Base-by-base conservation (phyloP, 768 basidiomycete species). In the Suillus ampliporus region DNA sequence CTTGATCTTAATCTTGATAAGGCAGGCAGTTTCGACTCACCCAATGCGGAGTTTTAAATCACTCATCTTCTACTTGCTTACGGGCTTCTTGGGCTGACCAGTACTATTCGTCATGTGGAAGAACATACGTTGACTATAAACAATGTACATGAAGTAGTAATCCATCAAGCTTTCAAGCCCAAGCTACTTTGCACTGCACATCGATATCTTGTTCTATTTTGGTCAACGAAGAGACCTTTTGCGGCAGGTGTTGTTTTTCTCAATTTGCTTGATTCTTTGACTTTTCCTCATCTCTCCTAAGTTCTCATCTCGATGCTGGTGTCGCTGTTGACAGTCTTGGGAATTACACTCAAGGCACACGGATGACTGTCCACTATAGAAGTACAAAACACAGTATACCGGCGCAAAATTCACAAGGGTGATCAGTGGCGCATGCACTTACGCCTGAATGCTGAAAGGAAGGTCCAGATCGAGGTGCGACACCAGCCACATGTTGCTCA, bases 1-100 rank as follows among this genome's bases (percentile, higher is more conserved):
- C 57, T 66, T 65, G 38, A 58, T 62, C 65, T 58, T 21, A 37
- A n/a, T n/a, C n/a, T n/a, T n/a, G n/a, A 62, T 65, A 62, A 65
- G 66, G 66, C 57, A 67, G 57, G 63, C n/a, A n/a, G n/a, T n/a
- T n/a, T n/a, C n/a, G n/a, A n/a, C n/a, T n/a, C n/a, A n/a, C n/a
- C n/a, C n/a, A n/a, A n/a, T n/a, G n/a, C n/a, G n/a, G n/a, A n/a
- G n/a, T n/a, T n/a, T n/a, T n/a, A n/a, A n/a, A n/a, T n/a, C n/a
- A n/a, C n/a, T n/a, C n/a, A n/a, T n/a, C n/a, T n/a, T n/a, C n/a
- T n/a, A n/a, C n/a, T n/a, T n/a, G n/a, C n/a, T n/a, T n/a, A n/a
- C n/a, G n/a, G n/a, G n/a, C n/a, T n/a, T n/a, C n/a, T n/a, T n/a
- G n/a, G n/a, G n/a, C n/a, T n/a, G n/a, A n/a, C n/a, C n/a, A n/a